Percentiles rank a stretch among this genome's conserved stretches.
These are phyloP conservation scores for Amborella trichopoda DNA, from an alignment of 164 flowering plant genomes.

Conservation along the genomic window DNA sequence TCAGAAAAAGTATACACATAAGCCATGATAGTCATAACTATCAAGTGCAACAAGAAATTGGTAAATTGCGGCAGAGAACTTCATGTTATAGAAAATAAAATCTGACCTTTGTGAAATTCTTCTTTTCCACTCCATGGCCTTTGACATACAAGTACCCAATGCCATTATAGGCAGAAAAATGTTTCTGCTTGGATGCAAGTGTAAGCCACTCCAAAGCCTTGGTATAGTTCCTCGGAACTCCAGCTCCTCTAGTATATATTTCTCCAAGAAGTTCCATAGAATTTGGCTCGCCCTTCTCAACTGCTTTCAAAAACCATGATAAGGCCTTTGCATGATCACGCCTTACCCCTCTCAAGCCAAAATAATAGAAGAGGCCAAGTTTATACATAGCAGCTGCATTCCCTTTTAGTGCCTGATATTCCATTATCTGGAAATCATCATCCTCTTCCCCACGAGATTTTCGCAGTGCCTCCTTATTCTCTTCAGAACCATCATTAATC, in stretches of 20 bases:
- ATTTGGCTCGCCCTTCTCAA: conserved; percentile 80
- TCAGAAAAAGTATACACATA: no score
- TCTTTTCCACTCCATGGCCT: conserved; percentile 93
- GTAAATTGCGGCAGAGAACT: not conserved
- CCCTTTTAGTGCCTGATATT: conserved; percentile 90
- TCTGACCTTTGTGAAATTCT: conserved; percentile 84
- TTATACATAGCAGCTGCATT: conserved; percentile 85
- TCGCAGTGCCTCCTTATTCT: conserved; percentile 79
- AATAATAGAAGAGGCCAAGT: conserved; percentile 79
- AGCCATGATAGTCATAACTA: no score
- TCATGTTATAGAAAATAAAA: not conserved
- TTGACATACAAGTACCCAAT: conserved; percentile 92
- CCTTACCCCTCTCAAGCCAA: conserved; percentile 87
- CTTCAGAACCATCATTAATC: conserved; percentile 86
- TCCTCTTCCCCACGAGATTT: conserved; percentile 95
- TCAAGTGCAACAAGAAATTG: not conserved
- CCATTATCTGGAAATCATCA: conserved; percentile 91
- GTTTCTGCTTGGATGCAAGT: conserved; percentile 66
- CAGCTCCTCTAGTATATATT: conserved; percentile 94
- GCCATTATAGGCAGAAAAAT: conserved; percentile 86
- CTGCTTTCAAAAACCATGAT: conserved; percentile 81
- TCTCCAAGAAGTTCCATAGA: conserved; percentile 98
- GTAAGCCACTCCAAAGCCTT: conserved; percentile 83
- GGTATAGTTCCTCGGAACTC: conserved; percentile 82
- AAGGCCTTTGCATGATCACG: conserved; percentile 78